Percentiles rank a stretch among this genome's conserved stretches.
Conservation (phyloP, 2,329 filamentous ascomycete genomes). For the Stemphylium lycopersici region DNA sequence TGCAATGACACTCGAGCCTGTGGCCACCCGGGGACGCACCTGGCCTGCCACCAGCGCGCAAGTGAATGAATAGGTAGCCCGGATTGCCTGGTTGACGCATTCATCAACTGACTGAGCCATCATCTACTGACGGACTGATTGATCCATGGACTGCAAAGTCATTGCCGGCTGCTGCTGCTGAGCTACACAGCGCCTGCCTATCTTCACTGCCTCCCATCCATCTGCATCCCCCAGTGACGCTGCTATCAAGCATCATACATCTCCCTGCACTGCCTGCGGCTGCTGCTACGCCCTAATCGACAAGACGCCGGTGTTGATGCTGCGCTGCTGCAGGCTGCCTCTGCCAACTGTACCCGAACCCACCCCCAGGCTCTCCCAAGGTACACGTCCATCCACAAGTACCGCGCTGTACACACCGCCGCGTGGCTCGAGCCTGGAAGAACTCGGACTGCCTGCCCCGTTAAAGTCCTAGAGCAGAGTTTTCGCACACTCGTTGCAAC, state of each 20-base stretch:
- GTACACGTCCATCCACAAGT: slow-evolving; percentile 22
- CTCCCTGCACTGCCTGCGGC: not conserved
- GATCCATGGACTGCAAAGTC: too few relatives aligned
- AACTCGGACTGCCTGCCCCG: slow-evolving; percentile 42
- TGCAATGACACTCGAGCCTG: slow-evolving; percentile 2
- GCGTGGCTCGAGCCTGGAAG: slow-evolving; percentile 27
- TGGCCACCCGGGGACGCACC: not conserved
- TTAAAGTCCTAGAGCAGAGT: slow-evolving; percentile 41
- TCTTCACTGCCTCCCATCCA: slow-evolving; percentile 4
- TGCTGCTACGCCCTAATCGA: not conserved
- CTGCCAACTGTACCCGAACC: slow-evolving; percentile 13
- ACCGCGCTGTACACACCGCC: slow-evolving; percentile 35
- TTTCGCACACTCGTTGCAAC: slow-evolving; percentile 38
- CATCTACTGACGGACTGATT: too few relatives aligned
- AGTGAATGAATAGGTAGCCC: not conserved
- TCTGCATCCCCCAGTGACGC: slow-evolving; percentile 5
- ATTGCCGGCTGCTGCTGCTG: not conserved
- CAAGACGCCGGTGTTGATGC: slow-evolving; percentile 4
- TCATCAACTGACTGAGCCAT: not conserved
- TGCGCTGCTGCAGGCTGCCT: not conserved
- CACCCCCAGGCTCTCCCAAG: slow-evolving; percentile 19
- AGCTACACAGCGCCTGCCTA: slow-evolving; percentile 30
- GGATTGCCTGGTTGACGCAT: not conserved
- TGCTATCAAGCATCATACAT: not conserved
- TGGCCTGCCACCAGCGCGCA: slow-evolving; percentile 1